Evolutionary conservation across 306 rosid species (phyloP).

Genomic region (Sphenostylis stenocarpa): DNA sequence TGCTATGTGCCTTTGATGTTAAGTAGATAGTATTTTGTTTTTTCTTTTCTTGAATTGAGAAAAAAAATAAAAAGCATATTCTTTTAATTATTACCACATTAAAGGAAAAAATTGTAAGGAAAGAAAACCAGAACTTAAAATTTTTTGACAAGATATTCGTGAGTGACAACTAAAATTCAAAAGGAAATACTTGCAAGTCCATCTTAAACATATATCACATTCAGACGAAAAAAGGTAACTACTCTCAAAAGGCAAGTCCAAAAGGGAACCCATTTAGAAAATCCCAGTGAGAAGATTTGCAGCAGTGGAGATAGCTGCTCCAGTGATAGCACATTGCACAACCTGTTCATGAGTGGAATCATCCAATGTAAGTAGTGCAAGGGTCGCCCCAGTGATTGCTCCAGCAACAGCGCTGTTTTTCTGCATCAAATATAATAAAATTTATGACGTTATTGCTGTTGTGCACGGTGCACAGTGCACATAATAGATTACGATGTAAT

Average conservation of each 20-base stretch:
- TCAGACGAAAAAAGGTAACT: not conserved
- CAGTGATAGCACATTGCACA: conserved; percentile 85
- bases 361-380: conserved; percentile 74
- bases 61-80: too few relatives aligned
- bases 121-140: not conserved
- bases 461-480: too few relatives aligned
- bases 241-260: not conserved
- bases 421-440: conserved; percentile 51
- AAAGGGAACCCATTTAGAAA: conserved; percentile 43
- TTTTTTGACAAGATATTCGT: not conserved
- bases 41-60: too few relatives aligned
- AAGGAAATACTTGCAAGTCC: conserved; percentile 21
- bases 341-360: conserved; percentile 70
- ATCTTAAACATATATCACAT: conserved; percentile 3
- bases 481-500: not conserved
- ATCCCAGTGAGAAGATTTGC: conserved; percentile 77
- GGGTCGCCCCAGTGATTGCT: conserved; percentile 79
- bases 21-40: too few relatives aligned
- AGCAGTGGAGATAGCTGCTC: conserved; percentile 90
- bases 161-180: not conserved
- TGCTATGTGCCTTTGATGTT: too few relatives aligned
- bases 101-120: too few relatives aligned
- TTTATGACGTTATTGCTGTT: not conserved
- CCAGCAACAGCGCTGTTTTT: conserved; percentile 94
- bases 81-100: too few relatives aligned